phyloP scores from a whole-genome alignment of 768 basidiomycete genomes.

The Tephrocybe sp. region DNA sequence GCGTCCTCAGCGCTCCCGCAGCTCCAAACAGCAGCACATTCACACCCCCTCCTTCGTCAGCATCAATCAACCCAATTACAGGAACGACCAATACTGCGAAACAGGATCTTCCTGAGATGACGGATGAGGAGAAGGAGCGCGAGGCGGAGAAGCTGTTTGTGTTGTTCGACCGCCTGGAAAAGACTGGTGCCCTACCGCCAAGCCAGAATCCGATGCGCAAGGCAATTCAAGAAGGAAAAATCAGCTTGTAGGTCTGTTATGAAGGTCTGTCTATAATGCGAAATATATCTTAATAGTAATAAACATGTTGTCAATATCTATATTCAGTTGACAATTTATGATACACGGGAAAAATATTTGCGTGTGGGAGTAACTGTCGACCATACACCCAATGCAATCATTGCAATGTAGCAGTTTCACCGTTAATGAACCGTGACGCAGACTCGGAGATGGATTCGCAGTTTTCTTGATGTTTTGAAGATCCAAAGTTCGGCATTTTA shows the following conservation, averaged over 20 bases:
- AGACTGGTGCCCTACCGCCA: slow-evolving; percentile 62
- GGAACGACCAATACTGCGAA: slow-evolving; percentile 56
- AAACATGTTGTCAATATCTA: background rate
- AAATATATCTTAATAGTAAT: background rate
- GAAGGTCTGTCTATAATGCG: background rate
- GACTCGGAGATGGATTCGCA: no score
- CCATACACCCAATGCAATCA: no score
- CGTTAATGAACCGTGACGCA: no score
- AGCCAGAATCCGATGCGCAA: slow-evolving; percentile 71
- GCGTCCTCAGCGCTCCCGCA: slow-evolving; percentile 65
- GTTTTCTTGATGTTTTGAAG: no score
- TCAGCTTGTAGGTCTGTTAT: background rate
- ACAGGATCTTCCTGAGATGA: slow-evolving; percentile 58
- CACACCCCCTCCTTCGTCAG: slow-evolving; percentile 30
- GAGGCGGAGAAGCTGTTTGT: slow-evolving; percentile 93
- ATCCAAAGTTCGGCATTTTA: no score
- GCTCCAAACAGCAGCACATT: slow-evolving; percentile 24
- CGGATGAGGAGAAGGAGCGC: slow-evolving; percentile 90
- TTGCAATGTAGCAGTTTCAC: no score
- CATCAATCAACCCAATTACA: slow-evolving; percentile 80
- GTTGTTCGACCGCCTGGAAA: slow-evolving; percentile 87
- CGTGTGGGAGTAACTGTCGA: no score
- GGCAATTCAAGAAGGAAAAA: slow-evolving; percentile 44
- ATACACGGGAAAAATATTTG: no score
- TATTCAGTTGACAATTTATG: background rate